Conservation (phyloP, 2,329 filamentous ascomycete genomes). For the Ambrosiella cleistominuta region DNA sequence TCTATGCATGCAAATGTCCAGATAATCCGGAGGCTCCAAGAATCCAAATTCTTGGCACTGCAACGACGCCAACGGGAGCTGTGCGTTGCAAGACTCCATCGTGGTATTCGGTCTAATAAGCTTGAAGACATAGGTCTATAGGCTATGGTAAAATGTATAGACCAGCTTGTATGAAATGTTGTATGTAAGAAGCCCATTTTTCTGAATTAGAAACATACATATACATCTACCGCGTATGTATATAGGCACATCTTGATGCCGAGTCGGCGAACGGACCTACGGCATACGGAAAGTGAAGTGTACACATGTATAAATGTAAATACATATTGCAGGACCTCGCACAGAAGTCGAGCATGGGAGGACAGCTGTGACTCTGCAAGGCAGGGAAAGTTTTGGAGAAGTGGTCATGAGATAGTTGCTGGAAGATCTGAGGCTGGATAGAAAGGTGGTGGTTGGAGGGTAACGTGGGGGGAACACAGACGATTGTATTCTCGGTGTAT, state of each 20-base stretch:
- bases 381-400: not conserved
- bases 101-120: not conserved
- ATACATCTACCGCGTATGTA: too few relatives aligned
- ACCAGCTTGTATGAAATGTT: too few relatives aligned
- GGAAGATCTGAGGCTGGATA: not conserved
- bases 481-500: not conserved
- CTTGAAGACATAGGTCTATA: not conserved
- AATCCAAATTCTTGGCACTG: constrained; percentile 1
- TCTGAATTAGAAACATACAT: too few relatives aligned
- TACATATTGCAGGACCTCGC: too few relatives aligned
- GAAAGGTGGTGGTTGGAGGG: not conserved
- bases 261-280: too few relatives aligned
- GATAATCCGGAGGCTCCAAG: not conserved
- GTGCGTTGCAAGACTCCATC: not conserved
- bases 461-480: not conserved
- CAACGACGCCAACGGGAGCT: not conserved
- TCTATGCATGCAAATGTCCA: too few relatives aligned
- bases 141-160: not conserved
- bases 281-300: too few relatives aligned
- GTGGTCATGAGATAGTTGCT: not conserved
- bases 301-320: too few relatives aligned
- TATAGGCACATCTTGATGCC: too few relatives aligned
- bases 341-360: not conserved
- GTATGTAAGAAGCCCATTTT: too few relatives aligned
- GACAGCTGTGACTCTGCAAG: not conserved